A percentile compares a stretch with the other conserved stretches of the same genome.
Evolutionary conservation across 768 basidiomycete genomes (phyloP).

Genomic region (Hericium alpestre): DNA sequence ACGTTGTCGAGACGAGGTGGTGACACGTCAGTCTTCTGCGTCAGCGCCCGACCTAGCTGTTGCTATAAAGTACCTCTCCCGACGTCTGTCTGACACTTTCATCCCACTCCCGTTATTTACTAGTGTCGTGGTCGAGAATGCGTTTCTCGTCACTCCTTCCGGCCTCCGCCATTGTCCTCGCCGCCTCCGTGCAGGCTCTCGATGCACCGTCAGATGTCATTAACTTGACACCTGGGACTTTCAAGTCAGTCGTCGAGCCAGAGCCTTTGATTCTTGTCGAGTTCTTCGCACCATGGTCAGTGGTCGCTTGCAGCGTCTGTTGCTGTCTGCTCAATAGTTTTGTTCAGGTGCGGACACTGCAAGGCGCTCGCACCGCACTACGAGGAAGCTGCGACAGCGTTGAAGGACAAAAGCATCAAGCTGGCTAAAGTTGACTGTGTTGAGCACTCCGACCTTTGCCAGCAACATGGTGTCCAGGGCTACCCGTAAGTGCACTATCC

Average conservation of each 20-base stretch:
- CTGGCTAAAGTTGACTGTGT: slow-evolving; percentile 97
- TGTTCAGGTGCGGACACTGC: slow-evolving; percentile 83
- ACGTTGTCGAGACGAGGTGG: neutral
- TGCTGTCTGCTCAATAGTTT: neutral
- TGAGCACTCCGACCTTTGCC: slow-evolving; percentile 85
- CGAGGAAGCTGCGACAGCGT: slow-evolving; percentile 83
- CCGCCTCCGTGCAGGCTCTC: slow-evolving; percentile 43
- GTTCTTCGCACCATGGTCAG: slow-evolving; percentile 86
- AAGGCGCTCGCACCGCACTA: slow-evolving; percentile 92
- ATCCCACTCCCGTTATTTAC: slow-evolving; percentile 12
- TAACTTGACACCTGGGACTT: slow-evolving; percentile 57
- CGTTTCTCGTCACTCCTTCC: slow-evolving; percentile 45
- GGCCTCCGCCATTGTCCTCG: slow-evolving; percentile 40
- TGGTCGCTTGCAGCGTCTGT: slow-evolving; percentile 36
- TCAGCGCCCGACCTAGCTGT: slow-evolving; percentile 17
- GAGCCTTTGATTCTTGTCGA: slow-evolving; percentile 82
- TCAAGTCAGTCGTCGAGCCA: slow-evolving; percentile 51
- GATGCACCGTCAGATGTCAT: slow-evolving; percentile 71
- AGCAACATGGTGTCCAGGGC: slow-evolving; percentile 76
- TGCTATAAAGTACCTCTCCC: neutral
- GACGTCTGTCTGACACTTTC: slow-evolving; percentile 5
- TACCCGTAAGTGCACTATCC: slow-evolving; percentile 67
- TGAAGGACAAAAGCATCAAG: slow-evolving; percentile 85
- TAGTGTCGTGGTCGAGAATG: slow-evolving; percentile 36
- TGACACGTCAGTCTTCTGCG: neutral